Evolutionary conservation across 2,329 filamentous ascomycete species (phyloP), one percentile per base, ranked within the genome.

Genomic region (Talaromyces marneffei): DNA sequence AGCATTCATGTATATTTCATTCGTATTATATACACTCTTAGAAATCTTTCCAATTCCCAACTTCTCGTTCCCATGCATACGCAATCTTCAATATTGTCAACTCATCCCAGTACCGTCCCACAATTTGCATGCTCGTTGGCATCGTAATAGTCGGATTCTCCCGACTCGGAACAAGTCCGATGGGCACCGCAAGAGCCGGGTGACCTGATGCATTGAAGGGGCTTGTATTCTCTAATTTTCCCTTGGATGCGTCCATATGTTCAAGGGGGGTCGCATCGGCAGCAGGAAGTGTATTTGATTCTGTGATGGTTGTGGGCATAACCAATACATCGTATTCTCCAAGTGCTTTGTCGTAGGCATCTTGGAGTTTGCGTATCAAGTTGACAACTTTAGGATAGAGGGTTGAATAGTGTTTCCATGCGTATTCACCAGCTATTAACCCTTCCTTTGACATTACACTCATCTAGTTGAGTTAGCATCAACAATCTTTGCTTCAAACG

Each of bases 191-290:
- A 64, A 85, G 67, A 0, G 82, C 83, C 0, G 83, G 83, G 64
- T 85, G 83, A 0, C 83, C 83, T 0, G 82, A 84, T 2, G 81
- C 75, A 65, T 85, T 83, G 69, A 85, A 85, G 2, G 80, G 75
- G 9, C 80, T 79, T 4, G 29, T 31, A 9, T 31, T 31, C n/a
- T 48, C 42, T 48, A 48, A 10, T 12, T 48, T 48, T 23, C 42
- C 42, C 20, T 27, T 25, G 42, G 42, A 27, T 48, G 42, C 42
- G 6, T 48, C 42, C 42, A 48, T 48, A 23, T 48, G 42, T 48
- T 48, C 42, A 48, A 48, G 42, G 8, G 42, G 42, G 16, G 42
- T 25, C 20, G 42, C 20, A 12, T 48, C 23, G 4, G 6, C 7
- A 7, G 42, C 23, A n/a, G n/a, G n/a, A n/a, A n/a, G n/a, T 31